Evolutionary conservation across 2,329 filamentous ascomycete species (phyloP), one percentile per base, ranked within the genome.

Genomic region (Colletotrichum magnum): DNA sequence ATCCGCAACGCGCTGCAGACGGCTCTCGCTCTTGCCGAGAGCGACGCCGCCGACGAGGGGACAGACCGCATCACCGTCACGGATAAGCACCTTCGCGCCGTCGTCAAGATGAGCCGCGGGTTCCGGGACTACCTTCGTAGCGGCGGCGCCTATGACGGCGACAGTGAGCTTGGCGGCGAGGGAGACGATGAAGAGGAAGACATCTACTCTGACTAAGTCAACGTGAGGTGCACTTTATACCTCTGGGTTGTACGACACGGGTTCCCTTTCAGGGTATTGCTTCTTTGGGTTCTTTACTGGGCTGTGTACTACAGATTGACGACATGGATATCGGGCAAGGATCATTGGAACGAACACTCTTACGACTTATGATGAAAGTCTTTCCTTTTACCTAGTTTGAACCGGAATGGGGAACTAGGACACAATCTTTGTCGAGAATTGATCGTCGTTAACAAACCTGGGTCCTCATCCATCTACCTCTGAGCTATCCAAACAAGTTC

Each of bases 1-100:
- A 77, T 77, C 7, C 80, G 84, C 51, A 79, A 81, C 70, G 74
- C 74, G n/a, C 76, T 80, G 41, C 77, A 80, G 63, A 78, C 75
- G 0, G 78, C 77, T 1, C 76, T 80, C 0, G 75, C 78, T 0
- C 67, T 80, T 1, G 75, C 75, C 4, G 75, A 77, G 58, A 74
- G 72, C 26, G 71, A 74, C 5, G 70, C 68, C 5, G 71, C 73
- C 4, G 52, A 71, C 13, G 73, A 72, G 26, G 60, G 59, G 2
- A 56, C 66, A 15, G 72, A 70, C 1, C 68, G 69, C 1, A 64
- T 75, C 6, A 47, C 69, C 6, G 62, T 75, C 48, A 71, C 69
- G 28, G 58, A 72, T 3, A 73, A 75, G n/a, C 73, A 76, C 13
- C 56, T 75, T 52, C 72, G 68, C 45, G 71, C 72, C 2, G 72